Conservation (phyloP, 177 flowering plant genomes). For the Telopea speciosissima region DNA sequence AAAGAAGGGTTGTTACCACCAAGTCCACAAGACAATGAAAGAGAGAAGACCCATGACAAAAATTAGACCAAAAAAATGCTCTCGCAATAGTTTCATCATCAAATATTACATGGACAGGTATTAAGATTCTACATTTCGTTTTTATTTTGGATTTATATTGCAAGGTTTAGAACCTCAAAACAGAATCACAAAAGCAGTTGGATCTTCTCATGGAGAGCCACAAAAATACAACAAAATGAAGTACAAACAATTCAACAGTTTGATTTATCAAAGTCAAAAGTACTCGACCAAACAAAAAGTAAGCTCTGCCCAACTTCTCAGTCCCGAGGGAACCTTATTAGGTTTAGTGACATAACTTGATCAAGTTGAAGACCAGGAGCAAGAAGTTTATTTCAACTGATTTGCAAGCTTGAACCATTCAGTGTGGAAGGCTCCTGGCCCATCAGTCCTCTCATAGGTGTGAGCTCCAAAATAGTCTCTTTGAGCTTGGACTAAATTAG, state of each 20-base stretch:
- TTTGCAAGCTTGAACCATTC: conserved; percentile 25
- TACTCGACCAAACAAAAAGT: neutral
- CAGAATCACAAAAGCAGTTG: neutral
- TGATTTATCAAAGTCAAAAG: neutral
- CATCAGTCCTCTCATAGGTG: conserved; percentile 23
- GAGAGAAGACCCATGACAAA: neutral
- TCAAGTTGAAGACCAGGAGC: neutral
- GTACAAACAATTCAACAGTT: neutral
- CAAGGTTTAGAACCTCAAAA: neutral
- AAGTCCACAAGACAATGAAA: neutral
- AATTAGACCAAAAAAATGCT: neutral
- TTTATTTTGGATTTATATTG: neutral
- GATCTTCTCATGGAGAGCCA: neutral
- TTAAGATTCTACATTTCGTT: neutral
- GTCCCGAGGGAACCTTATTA: conserved; percentile 3
- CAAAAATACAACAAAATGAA: neutral
- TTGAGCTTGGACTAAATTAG: conserved; percentile 25
- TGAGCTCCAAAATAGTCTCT: conserved; percentile 27
- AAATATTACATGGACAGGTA: neutral
- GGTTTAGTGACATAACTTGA: neutral
- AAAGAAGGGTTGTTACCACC: neutral
- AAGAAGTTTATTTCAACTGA: conserved; percentile 11
- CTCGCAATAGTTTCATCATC: neutral
- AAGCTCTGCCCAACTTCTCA: neutral
- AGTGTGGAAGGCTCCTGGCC: conserved; percentile 19